Percentiles rank a stretch among this genome's conserved stretches.
These are phyloP conservation scores for Alternaria angustiovoidea DNA, from an alignment of 2,329 filamentous ascomycete species.

Conservation along the genomic window DNA sequence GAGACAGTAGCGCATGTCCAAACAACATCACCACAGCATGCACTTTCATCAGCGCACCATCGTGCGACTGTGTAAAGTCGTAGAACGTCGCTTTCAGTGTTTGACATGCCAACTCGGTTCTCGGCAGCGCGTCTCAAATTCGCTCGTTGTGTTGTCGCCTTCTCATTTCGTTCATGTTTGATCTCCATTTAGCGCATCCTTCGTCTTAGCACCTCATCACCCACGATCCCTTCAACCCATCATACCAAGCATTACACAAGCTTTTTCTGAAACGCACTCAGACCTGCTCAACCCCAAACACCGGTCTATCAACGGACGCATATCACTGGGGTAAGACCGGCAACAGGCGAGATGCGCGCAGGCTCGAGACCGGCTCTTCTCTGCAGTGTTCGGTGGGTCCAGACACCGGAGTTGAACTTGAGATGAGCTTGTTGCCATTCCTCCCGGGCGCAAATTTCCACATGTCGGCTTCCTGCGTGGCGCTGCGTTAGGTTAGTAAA, in stretches of 20 bases:
- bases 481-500: conserved; percentile 22
- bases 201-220: conserved; percentile 25
- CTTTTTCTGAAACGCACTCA: conserved; percentile 21
- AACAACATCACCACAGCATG: neutral
- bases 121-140: conserved; percentile 1
- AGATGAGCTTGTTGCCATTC: conserved; percentile 29
- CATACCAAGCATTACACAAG: conserved; percentile 25
- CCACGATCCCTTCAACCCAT: conserved; percentile 11
- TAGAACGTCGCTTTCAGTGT: neutral
- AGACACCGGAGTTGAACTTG: conserved; percentile 8
- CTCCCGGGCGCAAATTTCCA: conserved; percentile 31
- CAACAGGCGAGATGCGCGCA: conserved; percentile 13
- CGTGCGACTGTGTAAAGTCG: neutral
- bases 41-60: neutral
- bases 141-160: conserved; percentile 21
- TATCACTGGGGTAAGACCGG: conserved; percentile 12
- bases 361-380: neutral
- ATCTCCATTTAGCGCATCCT: conserved; percentile 38
- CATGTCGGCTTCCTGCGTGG: conserved; percentile 11
- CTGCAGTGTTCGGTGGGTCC: neutral
- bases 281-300: conserved; percentile 13
- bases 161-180: conserved; percentile 46
- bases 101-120: neutral
- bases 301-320: conserved; percentile 4
- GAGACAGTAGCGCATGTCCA: neutral